phyloP scores from a whole-genome alignment of 2,329 filamentous ascomycete species.

The Onygenales sp. region DNA sequence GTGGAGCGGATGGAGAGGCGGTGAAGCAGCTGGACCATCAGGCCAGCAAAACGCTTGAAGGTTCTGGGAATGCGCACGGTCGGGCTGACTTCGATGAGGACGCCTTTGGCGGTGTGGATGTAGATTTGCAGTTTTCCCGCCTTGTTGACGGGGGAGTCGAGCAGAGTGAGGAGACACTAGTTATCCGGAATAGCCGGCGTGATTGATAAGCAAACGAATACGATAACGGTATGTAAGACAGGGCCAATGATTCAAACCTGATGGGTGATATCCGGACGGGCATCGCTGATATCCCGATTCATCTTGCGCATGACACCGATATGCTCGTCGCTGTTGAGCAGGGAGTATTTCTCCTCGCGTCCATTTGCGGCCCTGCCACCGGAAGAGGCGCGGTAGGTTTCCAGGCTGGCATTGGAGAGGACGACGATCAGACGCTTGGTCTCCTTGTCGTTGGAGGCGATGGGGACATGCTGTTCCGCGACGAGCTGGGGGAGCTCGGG shows the following conservation, averaged over 20 bases:
- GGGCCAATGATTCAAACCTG: constrained; percentile 56
- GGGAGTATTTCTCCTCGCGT: constrained; percentile 89
- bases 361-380: constrained; percentile 36
- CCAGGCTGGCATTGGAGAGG: constrained; percentile 90
- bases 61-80: constrained; percentile 94
- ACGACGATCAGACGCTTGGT: constrained; percentile 89
- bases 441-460: constrained; percentile 78
- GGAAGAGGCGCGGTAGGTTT: constrained; percentile 89
- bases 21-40: constrained; percentile 97
- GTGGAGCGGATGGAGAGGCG: constrained; percentile 92
- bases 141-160: constrained; percentile 98
- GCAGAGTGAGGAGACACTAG: constrained; percentile 89
- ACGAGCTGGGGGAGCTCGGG: constrained; percentile 84
- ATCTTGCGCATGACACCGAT: constrained; percentile 99
- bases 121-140: constrained; percentile 96
- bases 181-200: constrained; percentile 4
- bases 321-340: constrained; percentile 97
- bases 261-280: constrained; percentile 93
- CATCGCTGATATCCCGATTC: constrained; percentile 97
- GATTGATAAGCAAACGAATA: neutral
- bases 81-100: constrained; percentile 96
- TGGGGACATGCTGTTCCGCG: constrained; percentile 82
- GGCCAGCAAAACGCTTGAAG: constrained; percentile 95
- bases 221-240: neutral
- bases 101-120: constrained; percentile 94